These are phyloP conservation scores for Nymphaea colorata DNA, from an alignment of 164 flowering plant species.

Conservation along the genomic window DNA sequence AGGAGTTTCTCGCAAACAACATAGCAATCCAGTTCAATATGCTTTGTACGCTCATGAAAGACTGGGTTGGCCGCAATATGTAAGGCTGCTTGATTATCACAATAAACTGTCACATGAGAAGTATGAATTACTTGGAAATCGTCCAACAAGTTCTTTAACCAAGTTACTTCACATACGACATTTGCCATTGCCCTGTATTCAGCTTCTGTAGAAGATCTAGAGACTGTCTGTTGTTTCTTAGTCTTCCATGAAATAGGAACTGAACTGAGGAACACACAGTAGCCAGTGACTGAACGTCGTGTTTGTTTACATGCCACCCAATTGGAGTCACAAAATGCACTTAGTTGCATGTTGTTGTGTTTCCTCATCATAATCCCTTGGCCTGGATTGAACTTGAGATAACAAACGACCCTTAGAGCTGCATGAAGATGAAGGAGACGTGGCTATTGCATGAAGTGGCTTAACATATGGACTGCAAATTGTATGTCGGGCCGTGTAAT, in stretches of 20 bases:
- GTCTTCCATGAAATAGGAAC: no score
- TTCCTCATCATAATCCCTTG: neutral
- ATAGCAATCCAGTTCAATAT: neutral
- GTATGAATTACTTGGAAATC: neutral
- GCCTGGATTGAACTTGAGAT: neutral
- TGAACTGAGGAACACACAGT: no score
- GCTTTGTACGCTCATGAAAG: neutral
- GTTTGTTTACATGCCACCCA: neutral
- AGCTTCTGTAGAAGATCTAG: no score
- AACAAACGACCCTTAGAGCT: neutral
- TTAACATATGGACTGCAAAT: neutral
- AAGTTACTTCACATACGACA: no score
- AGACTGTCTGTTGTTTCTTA: no score
- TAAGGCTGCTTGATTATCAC: neutral
- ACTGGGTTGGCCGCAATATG: neutral
- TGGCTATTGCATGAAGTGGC: neutral
- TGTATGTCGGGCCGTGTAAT: neutral
- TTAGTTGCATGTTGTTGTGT: neutral
- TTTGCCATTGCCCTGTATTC: no score
- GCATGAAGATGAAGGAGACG: neutral
- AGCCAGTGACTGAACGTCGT: no score
- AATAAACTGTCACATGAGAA: neutral
- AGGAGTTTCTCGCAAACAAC: neutral
- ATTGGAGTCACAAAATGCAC: neutral
- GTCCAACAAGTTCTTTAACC: neutral